phyloP scores from a whole-genome alignment of 768 basidiomycete species.

The Dendrothele bispora region DNA sequence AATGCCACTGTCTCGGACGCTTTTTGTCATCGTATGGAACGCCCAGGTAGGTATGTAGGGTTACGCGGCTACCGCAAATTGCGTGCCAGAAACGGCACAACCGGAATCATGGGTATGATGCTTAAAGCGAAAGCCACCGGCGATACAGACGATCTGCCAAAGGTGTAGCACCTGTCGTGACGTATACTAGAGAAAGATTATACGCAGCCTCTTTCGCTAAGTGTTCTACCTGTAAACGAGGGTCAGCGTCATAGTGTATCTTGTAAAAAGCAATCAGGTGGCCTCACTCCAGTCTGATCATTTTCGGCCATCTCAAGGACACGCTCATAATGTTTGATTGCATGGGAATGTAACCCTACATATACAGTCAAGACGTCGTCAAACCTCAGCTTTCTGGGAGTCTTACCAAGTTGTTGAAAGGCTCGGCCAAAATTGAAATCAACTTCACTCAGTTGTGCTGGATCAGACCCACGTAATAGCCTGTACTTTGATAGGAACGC shows the following conservation, averaged over 20 bases:
- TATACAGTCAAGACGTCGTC: neutral
- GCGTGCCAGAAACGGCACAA: too few relatives aligned
- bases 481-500: constrained; percentile 86
- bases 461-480: constrained; percentile 47
- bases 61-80: too few relatives aligned
- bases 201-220: constrained; percentile 81
- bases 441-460: constrained; percentile 63
- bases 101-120: too few relatives aligned
- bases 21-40: too few relatives aligned
- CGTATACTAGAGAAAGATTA: constrained; percentile 83
- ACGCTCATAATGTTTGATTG: constrained; percentile 80
- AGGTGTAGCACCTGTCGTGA: constrained; percentile 71
- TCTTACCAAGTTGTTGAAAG: constrained; percentile 91
- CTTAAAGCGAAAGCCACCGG: constrained; percentile 82
- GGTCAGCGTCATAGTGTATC: constrained; percentile 4
- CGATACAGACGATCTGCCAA: constrained; percentile 71
- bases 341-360: constrained; percentile 77
- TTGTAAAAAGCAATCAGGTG: too few relatives aligned
- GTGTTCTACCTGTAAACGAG: constrained; percentile 39
- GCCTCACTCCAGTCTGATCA: constrained; percentile 29
- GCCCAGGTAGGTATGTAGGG: too few relatives aligned
- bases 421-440: constrained; percentile 92
- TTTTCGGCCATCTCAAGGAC: constrained; percentile 65
- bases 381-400: too few relatives aligned
- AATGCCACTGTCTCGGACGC: too few relatives aligned